phyloP scores from a whole-genome alignment of 2,329 filamentous ascomycete genomes.

The Zasmidium cellare region DNA sequence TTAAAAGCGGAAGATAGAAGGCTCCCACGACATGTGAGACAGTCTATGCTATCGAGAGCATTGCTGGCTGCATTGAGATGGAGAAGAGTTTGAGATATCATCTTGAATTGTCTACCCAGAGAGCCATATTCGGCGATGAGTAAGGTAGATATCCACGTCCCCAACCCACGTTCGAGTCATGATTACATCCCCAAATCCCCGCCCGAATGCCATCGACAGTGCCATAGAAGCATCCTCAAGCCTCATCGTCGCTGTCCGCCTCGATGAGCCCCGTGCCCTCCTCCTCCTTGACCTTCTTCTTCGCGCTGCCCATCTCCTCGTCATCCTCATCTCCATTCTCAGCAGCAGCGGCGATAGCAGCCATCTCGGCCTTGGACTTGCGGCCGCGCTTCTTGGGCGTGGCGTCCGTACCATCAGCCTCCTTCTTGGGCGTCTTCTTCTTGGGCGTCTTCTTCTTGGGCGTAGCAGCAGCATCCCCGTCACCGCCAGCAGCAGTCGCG shows the following conservation, averaged over 20 bases:
- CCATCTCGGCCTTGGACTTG: constrained; percentile 3
- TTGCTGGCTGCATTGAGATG: too few relatives aligned
- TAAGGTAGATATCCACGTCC: too few relatives aligned
- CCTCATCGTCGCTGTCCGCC: not conserved
- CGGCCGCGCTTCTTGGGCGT: constrained; percentile 5
- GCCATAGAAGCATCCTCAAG: not conserved
- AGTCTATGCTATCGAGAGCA: too few relatives aligned
- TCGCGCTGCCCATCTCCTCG: not conserved
- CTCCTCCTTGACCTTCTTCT: not conserved
- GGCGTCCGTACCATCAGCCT: not conserved
- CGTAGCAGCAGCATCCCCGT: too few relatives aligned
- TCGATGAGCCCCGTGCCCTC: not conserved
- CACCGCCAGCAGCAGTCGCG: constrained; percentile 51
- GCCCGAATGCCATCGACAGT: too few relatives aligned
- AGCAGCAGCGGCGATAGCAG: not conserved
- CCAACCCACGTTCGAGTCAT: too few relatives aligned
- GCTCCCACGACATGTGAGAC: too few relatives aligned
- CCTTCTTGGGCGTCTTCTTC: not conserved
- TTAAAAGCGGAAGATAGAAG: too few relatives aligned
- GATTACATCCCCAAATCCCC: too few relatives aligned
- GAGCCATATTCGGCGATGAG: too few relatives aligned
- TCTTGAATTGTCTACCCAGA: too few relatives aligned
- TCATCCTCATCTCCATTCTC: not conserved
- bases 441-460: not conserved
- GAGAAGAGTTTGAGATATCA: too few relatives aligned